A percentile compares a stretch with the other conserved stretches of the same genome.
Conservation (phyloP, 352 stramenopile genomes). For the Phytophthora fragariaefolia region DNA sequence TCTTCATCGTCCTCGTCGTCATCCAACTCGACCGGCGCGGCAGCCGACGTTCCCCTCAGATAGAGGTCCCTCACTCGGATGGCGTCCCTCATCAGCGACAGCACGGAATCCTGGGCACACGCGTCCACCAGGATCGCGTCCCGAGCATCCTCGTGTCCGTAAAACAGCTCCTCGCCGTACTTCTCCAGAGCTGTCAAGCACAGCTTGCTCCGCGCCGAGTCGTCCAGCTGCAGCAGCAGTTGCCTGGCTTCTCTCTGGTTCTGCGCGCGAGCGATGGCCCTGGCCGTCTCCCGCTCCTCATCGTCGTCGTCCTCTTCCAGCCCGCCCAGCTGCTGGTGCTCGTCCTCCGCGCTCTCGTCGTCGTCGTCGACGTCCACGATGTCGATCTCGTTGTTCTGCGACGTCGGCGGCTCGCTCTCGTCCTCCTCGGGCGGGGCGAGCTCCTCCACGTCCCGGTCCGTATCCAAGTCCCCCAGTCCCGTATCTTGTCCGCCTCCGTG, state of each 20-base stretch:
- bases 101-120: conserved; percentile 59
- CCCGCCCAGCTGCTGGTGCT: conserved; percentile 17
- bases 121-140: conserved; percentile 72
- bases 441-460: conserved; percentile 14
- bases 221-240: conserved; percentile 57
- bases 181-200: conserved; percentile 69
- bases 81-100: conserved; percentile 64
- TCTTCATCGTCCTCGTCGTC: conserved; percentile 59
- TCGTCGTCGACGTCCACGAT: conserved; percentile 49
- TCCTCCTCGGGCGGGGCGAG: conserved; percentile 28
- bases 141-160: conserved; percentile 59
- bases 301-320: conserved; percentile 50
- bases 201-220: conserved; percentile 61
- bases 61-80: conserved; percentile 58
- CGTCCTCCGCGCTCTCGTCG: conserved; percentile 31
- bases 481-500: neutral
- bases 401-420: conserved; percentile 25
- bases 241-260: conserved; percentile 61
- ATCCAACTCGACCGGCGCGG: conserved; percentile 62
- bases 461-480: conserved; percentile 1
- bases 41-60: conserved; percentile 52
- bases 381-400: conserved; percentile 45
- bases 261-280: conserved; percentile 44
- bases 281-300: conserved; percentile 35
- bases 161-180: conserved; percentile 73